A percentile compares a stretch with the other conserved stretches of the same genome.
These are phyloP conservation scores for Aspergillus novoparasiticus DNA, from an alignment of 2,329 filamentous ascomycete species.

Conservation along the genomic window DNA sequence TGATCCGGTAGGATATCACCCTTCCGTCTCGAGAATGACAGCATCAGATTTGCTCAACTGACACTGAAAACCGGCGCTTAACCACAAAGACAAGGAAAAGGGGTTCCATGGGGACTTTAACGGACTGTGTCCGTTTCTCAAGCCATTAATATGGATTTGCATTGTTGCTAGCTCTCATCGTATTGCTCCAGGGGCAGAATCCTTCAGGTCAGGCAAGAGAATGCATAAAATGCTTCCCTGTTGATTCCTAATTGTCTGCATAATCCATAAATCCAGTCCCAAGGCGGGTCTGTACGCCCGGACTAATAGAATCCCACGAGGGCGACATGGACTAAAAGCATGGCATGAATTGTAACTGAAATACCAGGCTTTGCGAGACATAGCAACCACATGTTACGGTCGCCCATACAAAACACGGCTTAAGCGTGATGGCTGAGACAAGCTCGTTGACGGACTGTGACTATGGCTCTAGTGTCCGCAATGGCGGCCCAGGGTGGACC, in stretches of 20 bases:
- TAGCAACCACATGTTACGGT: background rate
- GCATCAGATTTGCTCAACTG: background rate
- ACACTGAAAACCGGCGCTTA: background rate
- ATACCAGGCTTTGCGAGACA: background rate
- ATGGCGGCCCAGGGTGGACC: background rate
- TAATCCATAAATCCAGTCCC: background rate
- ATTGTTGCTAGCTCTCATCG: background rate
- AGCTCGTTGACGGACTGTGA: background rate
- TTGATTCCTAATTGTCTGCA: background rate
- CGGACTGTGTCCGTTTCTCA: background rate
- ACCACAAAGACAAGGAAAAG: background rate
- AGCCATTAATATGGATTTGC: background rate
- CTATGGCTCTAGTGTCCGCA: background rate
- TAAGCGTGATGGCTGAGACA: background rate
- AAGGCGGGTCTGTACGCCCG: background rate
- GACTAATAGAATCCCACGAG: background rate
- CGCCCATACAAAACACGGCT: background rate
- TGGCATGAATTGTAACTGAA: background rate
- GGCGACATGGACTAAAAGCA: background rate
- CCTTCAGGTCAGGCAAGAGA: background rate
- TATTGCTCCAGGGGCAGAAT: background rate
- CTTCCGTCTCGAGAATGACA: background rate
- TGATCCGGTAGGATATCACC: background rate
- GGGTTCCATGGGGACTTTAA: background rate
- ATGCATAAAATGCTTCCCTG: background rate